These are phyloP conservation scores for Brassica incana DNA, from an alignment of 345 rosid species.

Conservation along the genomic window DNA sequence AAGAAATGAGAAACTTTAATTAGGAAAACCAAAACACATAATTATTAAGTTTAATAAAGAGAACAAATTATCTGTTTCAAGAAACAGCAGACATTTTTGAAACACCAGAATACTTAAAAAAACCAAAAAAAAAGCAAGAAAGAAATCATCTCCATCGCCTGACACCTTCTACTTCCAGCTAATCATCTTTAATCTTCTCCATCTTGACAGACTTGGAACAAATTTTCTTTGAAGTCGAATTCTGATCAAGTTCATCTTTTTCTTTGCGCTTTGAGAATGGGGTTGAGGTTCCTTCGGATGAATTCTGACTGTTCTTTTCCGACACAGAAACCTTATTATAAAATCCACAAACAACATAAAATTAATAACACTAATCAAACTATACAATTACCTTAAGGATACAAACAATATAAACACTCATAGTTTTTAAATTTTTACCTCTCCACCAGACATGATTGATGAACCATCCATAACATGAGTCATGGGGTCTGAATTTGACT, in stretches of 20 bases:
- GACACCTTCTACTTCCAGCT: neutral
- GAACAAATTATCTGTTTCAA: too few relatives aligned
- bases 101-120: neutral
- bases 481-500: neutral
- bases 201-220: neutral
- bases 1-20: too few relatives aligned
- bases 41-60: too few relatives aligned
- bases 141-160: too few relatives aligned
- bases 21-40: too few relatives aligned
- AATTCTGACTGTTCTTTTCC: neutral
- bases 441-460: neutral
- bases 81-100: neutral
- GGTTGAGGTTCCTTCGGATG: neutral
- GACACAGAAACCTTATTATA: too few relatives aligned
- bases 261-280: neutral
- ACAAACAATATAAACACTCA: neutral
- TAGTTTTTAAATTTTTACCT: neutral
- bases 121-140: neutral
- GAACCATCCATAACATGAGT: neutral
- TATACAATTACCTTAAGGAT: too few relatives aligned
- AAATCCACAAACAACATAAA: too few relatives aligned
- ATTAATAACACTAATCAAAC: too few relatives aligned
- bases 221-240: neutral
- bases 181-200: neutral
- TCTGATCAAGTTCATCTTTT: neutral